Conservation (phyloP, 371 early-diverging fungal species). For the Mortierella sp. region DNA sequence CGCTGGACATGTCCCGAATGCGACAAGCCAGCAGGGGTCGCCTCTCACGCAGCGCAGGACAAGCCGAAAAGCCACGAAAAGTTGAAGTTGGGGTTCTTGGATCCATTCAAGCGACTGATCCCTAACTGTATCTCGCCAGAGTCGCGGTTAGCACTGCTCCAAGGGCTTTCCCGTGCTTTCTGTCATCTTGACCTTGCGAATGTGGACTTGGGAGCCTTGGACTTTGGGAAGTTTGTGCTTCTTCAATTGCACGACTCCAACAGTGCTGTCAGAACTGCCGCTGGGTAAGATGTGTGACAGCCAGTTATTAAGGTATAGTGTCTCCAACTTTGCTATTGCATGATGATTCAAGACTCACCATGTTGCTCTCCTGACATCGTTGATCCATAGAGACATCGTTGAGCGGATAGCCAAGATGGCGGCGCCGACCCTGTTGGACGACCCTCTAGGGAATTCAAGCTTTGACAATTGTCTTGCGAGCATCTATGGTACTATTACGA, state of each 20-base stretch:
- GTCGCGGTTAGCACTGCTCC: conserved; percentile 21
- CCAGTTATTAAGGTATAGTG: too few species aligned
- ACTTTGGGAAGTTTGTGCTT: conserved; percentile 31
- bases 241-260: conserved; percentile 10
- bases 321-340: background rate
- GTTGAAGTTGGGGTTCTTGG: conserved; percentile 12
- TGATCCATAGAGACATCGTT: conserved; percentile 9
- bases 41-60: background rate
- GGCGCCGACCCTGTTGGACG: conserved; percentile 6
- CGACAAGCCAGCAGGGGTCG: background rate
- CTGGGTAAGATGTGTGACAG: conserved; percentile 19
- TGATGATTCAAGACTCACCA: too few species aligned
- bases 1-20: conserved; percentile 14
- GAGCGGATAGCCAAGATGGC: conserved; percentile 15
- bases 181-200: conserved; percentile 19
- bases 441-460: conserved; percentile 16
- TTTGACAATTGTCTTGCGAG: conserved; percentile 18
- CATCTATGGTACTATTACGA: conserved; percentile 20
- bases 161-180: conserved; percentile 30
- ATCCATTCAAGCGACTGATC: conserved; percentile 26
- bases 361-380: background rate
- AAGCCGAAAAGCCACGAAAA: background rate
- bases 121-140: conserved; percentile 1
- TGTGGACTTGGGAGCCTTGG: conserved; percentile 10
- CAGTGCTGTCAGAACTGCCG: conserved; percentile 8